A percentile compares a stretch with the other conserved stretches of the same genome.
These are phyloP conservation scores for Acer yangbiense DNA, from an alignment of 345 rosid genomes.

Conservation along the genomic window DNA sequence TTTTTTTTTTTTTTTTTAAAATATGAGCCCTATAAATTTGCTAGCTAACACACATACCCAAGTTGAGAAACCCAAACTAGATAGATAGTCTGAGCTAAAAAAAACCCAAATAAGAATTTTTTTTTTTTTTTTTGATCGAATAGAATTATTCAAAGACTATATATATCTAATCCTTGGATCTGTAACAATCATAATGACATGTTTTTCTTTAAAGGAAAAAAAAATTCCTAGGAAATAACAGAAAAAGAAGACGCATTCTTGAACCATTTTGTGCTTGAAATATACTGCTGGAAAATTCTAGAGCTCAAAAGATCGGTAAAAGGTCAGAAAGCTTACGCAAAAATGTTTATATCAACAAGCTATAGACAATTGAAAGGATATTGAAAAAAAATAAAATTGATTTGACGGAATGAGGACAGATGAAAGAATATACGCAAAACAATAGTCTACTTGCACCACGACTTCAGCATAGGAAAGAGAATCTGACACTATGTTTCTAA, in stretches of 20 bases:
- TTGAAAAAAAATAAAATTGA: conserved; percentile 5
- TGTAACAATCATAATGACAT: neutral
- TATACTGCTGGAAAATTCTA: neutral
- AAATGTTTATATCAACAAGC: conserved; percentile 14
- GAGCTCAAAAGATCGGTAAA: neutral
- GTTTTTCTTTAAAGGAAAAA: too few relatives aligned
- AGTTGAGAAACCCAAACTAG: too few relatives aligned
- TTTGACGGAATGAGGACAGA: neutral
- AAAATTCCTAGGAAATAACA: too few relatives aligned
- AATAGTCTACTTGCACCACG: neutral
- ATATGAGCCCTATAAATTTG: too few relatives aligned
- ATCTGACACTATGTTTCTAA: conserved; percentile 26
- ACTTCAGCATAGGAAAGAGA: conserved; percentile 17
- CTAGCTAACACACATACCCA: too few relatives aligned
- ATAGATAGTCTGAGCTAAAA: too few relatives aligned
- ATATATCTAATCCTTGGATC: neutral
- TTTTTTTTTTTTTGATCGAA: too few relatives aligned
- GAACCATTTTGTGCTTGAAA: conserved; percentile 9
- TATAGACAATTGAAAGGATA: conserved; percentile 25
- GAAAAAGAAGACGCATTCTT: neutral
- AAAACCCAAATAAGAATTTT: too few relatives aligned
- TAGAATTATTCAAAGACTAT: neutral
- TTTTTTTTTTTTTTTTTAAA: too few relatives aligned
- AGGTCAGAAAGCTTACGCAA: conserved; percentile 15
- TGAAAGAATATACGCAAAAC: conserved; percentile 20